phyloP scores from a whole-genome alignment of 2,329 filamentous ascomycete species.

The Calonectria hongkongensis region DNA sequence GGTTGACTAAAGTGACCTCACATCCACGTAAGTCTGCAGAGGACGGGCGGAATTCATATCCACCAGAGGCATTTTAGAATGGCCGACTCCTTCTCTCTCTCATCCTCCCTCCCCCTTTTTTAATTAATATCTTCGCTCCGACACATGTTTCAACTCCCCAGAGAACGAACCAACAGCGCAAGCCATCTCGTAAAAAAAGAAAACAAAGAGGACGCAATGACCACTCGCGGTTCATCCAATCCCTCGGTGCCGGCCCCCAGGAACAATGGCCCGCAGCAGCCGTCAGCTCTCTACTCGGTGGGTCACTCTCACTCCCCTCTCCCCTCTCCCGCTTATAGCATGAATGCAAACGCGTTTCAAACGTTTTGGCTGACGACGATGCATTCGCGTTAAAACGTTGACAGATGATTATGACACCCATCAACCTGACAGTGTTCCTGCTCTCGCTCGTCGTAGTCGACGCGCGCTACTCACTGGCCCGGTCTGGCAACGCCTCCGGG shows the following conservation, averaged over 20 bases:
- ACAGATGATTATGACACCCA: slow-evolving; percentile 75
- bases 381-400: background rate
- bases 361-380: slow-evolving; percentile 18
- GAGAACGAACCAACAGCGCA: slow-evolving; percentile 11
- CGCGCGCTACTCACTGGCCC: slow-evolving; percentile 70
- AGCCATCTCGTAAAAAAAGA: slow-evolving; percentile 3
- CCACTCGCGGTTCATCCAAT: slow-evolving; percentile 20
- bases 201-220: slow-evolving; percentile 16
- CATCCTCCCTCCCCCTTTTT: background rate
- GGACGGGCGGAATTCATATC: background rate
- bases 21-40: slow-evolving; percentile 9
- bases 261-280: slow-evolving; percentile 42
- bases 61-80: slow-evolving; percentile 6
- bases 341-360: slow-evolving; percentile 2
- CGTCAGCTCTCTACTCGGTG: slow-evolving; percentile 54
- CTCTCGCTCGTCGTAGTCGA: slow-evolving; percentile 79
- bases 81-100: background rate
- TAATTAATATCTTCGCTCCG: background rate
- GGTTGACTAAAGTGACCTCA: slow-evolving; percentile 28
- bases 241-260: slow-evolving; percentile 30
- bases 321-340: slow-evolving; percentile 9
- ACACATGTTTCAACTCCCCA: slow-evolving; percentile 15
- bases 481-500: slow-evolving; percentile 60
- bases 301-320: slow-evolving; percentile 34
- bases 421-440: slow-evolving; percentile 79